These are phyloP conservation scores for Corymbia citriodora DNA, from an alignment of 441 rosid species.

Conservation along the genomic window DNA sequence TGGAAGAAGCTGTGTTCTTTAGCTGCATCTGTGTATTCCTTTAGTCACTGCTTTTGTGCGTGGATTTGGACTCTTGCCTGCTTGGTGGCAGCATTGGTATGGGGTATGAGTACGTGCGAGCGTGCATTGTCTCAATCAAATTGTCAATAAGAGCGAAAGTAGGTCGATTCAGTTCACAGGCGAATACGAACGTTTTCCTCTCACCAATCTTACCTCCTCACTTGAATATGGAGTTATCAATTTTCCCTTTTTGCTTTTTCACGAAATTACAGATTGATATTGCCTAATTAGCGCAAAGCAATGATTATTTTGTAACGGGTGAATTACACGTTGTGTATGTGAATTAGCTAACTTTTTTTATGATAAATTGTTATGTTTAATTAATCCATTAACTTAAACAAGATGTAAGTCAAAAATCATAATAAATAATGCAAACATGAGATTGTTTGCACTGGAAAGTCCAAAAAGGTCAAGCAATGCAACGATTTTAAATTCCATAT, in stretches of 20 bases:
- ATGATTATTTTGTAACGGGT: background rate
- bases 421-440: background rate
- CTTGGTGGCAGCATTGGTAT: background rate
- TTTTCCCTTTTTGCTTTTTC: background rate
- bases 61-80: background rate
- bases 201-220: background rate
- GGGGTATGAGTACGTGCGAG: background rate
- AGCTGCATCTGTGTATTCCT: background rate
- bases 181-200: too few relatives aligned
- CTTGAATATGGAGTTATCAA: background rate
- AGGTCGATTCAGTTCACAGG: background rate
- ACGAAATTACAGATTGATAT: background rate
- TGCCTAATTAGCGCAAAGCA: background rate
- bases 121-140: background rate
- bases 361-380: background rate
- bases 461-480: background rate
- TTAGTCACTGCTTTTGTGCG: background rate
- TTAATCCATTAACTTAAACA: background rate
- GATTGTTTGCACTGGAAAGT: background rate
- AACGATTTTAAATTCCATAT: background rate
- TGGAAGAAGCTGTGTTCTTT: background rate
- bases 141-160: background rate
- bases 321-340: background rate
- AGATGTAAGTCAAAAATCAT: background rate
- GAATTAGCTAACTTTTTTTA: background rate